These are phyloP conservation scores for Martiniozyma abietophila DNA, from an alignment of 805 yeast genomes.

Conservation along the genomic window DNA sequence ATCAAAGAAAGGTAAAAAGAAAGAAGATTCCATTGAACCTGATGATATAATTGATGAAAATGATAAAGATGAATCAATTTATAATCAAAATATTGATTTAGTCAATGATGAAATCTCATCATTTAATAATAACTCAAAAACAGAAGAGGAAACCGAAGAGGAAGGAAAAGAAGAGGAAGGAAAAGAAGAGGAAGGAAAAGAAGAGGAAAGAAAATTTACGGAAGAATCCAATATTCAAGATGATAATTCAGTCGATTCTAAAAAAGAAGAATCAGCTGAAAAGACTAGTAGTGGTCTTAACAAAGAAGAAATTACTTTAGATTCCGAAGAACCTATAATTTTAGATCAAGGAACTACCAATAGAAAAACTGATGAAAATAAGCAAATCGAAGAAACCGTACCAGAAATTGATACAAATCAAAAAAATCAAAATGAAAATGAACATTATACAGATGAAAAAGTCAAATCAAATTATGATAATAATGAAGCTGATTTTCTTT, in stretches of 20 bases:
- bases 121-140: too few species aligned
- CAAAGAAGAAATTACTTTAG: neutral
- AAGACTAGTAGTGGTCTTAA: conserved; percentile 1
- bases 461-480: conserved; percentile 2
- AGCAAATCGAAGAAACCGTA: neutral
- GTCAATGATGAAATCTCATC: too few species aligned
- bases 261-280: conserved; percentile 2
- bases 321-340: neutral
- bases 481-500: conserved; percentile 15
- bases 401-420: neutral
- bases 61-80: neutral
- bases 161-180: conserved; percentile 1
- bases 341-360: neutral
- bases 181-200: conserved; percentile 1
- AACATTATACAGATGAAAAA: neutral
- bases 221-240: conserved; percentile 1
- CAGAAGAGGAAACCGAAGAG: conserved; percentile 2
- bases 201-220: neutral
- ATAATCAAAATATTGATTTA: too few species aligned
- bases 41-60: conserved; percentile 8
- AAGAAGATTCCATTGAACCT: conserved; percentile 7
- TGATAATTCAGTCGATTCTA: neutral
- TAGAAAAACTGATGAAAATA: neutral
- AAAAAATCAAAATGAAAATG: neutral
- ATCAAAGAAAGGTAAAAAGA: conserved; percentile 12